Evolutionary conservation across 2,329 filamentous ascomycete species (phyloP).

Genomic region (Phialophora expanda): DNA sequence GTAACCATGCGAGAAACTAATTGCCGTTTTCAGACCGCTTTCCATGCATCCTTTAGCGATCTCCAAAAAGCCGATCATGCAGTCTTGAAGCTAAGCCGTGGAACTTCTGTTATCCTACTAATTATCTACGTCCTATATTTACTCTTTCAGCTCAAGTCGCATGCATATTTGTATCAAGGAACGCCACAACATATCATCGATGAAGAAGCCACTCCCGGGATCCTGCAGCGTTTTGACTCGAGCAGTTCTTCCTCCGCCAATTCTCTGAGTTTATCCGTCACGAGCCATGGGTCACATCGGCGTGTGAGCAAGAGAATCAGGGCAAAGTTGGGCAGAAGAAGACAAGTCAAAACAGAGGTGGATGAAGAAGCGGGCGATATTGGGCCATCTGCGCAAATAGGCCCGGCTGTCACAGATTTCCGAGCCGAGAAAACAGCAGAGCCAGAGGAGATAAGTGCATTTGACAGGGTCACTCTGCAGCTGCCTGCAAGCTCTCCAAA

Average conservation of each 20-base stretch:
- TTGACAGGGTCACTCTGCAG: background rate
- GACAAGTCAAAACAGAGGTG: constrained; percentile 50
- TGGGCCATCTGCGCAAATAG: background rate
- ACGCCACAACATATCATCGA: constrained; percentile 39
- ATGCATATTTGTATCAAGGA: constrained; percentile 70
- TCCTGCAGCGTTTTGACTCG: constrained; percentile 55
- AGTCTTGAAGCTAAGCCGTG: constrained; percentile 40
- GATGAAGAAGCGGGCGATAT: constrained; percentile 66
- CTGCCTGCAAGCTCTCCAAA: background rate
- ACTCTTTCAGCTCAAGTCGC: constrained; percentile 88
- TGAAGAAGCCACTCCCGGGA: constrained; percentile 71
- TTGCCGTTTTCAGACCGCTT: constrained; percentile 64
- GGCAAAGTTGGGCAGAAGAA: constrained; percentile 32
- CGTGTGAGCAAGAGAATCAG: constrained; percentile 57
- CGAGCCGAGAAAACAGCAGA: constrained; percentile 27
- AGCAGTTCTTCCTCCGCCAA: constrained; percentile 57
- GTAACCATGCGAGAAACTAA: constrained; percentile 4
- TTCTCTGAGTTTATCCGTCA: constrained; percentile 28
- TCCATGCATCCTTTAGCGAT: constrained; percentile 64
- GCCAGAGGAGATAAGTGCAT: constrained; percentile 15
- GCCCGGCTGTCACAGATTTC: constrained; percentile 8
- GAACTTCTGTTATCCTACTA: constrained; percentile 76
- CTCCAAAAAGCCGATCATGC: constrained; percentile 31
- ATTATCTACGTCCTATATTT: constrained; percentile 84
- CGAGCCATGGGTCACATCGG: constrained; percentile 50